Percentiles rank a stretch among this genome's conserved stretches.
These are phyloP conservation scores for Aureobasidium sp. DNA, from an alignment of 2,329 filamentous ascomycete species.

Conservation along the genomic window DNA sequence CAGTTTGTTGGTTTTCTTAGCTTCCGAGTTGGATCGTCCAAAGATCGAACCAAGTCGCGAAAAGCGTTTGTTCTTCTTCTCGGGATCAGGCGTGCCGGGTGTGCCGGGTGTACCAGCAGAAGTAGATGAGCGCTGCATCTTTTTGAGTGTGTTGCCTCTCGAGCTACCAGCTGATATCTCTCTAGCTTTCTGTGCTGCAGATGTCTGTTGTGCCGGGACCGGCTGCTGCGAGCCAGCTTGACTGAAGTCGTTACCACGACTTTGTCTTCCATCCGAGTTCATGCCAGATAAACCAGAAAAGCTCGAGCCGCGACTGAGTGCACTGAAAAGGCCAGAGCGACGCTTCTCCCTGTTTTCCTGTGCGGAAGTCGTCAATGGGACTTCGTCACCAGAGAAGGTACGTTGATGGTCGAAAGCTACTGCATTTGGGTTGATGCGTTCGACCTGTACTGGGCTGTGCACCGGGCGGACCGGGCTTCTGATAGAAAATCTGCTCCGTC, in stretches of 20 bases:
- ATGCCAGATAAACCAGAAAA: conserved; percentile 12
- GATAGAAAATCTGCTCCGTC: neutral
- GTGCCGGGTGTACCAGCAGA: conserved; percentile 15
- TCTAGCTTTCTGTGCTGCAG: conserved; percentile 1
- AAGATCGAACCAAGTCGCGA: conserved; percentile 38
- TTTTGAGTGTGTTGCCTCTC: conserved; percentile 22
- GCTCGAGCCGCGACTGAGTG: conserved; percentile 17
- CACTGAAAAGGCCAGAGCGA: conserved; percentile 20
- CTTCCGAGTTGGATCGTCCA: conserved; percentile 28
- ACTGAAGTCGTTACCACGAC: neutral
- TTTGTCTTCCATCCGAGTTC: neutral
- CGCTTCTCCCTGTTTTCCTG: conserved; percentile 17
- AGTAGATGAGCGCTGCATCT: conserved; percentile 22
- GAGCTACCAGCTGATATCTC: neutral
- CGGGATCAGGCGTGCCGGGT: conserved; percentile 19
- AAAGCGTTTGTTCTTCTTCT: conserved; percentile 37
- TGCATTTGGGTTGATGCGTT: conserved; percentile 14
- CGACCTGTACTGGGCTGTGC: neutral
- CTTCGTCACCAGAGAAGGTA: conserved; percentile 11
- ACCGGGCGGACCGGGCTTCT: neutral
- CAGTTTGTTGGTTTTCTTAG: conserved; percentile 21
- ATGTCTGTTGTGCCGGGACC: neutral
- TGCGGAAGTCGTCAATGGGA: neutral
- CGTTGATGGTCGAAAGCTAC: neutral
- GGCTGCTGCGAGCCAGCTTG: neutral